Conservation (phyloP, 2,329 filamentous ascomycete species). For the Cordyceps pruinosa region DNA sequence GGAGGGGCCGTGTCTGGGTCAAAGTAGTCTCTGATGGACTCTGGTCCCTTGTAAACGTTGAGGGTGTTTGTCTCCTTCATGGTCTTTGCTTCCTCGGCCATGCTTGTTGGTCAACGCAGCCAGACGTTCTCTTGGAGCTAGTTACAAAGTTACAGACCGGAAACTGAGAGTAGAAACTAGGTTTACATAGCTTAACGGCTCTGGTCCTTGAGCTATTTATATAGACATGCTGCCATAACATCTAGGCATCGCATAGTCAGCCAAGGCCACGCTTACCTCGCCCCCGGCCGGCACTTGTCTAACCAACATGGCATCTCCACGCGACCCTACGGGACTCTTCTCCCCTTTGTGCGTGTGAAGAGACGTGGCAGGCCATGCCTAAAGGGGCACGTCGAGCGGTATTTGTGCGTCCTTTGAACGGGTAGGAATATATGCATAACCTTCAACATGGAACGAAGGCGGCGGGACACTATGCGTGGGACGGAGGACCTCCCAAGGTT, state of each 20-base stretch:
- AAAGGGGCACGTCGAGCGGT: neutral
- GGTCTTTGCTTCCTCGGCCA: neutral
- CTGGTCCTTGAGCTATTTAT: neutral
- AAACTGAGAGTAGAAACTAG: neutral
- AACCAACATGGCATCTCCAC: neutral
- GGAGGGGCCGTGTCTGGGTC: constrained; percentile 51
- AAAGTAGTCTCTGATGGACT: constrained; percentile 52
- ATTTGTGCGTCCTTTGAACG: neutral
- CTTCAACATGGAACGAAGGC: neutral
- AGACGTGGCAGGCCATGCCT: neutral
- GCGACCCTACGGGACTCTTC: neutral
- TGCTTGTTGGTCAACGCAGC: neutral
- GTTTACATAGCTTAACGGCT: neutral
- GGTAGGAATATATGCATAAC: neutral
- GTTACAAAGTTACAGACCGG: too few relatives aligned
- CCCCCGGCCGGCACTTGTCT: neutral
- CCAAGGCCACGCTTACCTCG: neutral
- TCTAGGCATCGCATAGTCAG: neutral
- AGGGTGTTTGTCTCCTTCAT: constrained; percentile 21
- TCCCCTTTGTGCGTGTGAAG: neutral
- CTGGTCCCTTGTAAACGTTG: constrained; percentile 52
- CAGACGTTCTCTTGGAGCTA: neutral
- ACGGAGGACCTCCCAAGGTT: constrained; percentile 10
- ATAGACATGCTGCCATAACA: neutral
- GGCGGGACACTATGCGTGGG: neutral